Percentiles rank a stretch among this genome's conserved stretches.
Conservation (phyloP, 768 basidiomycete species). For the Russula earlei region DNA sequence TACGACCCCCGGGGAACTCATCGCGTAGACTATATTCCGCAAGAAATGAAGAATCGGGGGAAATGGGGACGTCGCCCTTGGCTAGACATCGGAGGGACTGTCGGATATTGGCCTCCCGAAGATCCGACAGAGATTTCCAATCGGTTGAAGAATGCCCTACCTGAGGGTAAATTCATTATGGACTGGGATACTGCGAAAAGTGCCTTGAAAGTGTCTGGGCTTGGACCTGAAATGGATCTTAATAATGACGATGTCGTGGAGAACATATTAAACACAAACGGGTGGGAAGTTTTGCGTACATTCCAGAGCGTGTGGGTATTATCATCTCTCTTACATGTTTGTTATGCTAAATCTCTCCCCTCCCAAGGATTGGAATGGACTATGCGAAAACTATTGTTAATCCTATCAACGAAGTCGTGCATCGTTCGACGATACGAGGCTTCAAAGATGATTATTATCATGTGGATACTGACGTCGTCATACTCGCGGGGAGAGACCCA, state of each 20-base stretch:
- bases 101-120: slow-evolving; percentile 5
- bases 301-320: slow-evolving; percentile 33
- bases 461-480: slow-evolving; percentile 30
- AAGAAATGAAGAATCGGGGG: slow-evolving; percentile 28
- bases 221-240: slow-evolving; percentile 4
- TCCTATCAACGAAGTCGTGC: slow-evolving; percentile 31
- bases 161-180: neutral
- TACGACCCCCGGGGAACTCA: slow-evolving; percentile 31
- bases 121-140: neutral
- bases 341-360: neutral
- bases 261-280: slow-evolving; percentile 29
- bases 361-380: slow-evolving; percentile 34
- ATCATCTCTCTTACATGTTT: neutral
- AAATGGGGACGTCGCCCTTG: slow-evolving; percentile 23
- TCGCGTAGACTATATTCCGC: slow-evolving; percentile 32
- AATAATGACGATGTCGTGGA: slow-evolving; percentile 27
- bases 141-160: neutral
- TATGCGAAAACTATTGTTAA: slow-evolving; percentile 34
- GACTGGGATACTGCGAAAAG: slow-evolving; percentile 2
- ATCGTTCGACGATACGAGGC: slow-evolving; percentile 30
- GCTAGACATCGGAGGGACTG: slow-evolving; percentile 13
- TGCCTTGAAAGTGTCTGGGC: neutral
- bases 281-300: slow-evolving; percentile 35
- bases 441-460: slow-evolving; percentile 32
- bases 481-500: slow-evolving; percentile 36